A percentile compares a stretch with the other conserved stretches of the same genome.
Conservation (phyloP, 2,329 filamentous ascomycete genomes). For the Coniochaeta sp. region DNA sequence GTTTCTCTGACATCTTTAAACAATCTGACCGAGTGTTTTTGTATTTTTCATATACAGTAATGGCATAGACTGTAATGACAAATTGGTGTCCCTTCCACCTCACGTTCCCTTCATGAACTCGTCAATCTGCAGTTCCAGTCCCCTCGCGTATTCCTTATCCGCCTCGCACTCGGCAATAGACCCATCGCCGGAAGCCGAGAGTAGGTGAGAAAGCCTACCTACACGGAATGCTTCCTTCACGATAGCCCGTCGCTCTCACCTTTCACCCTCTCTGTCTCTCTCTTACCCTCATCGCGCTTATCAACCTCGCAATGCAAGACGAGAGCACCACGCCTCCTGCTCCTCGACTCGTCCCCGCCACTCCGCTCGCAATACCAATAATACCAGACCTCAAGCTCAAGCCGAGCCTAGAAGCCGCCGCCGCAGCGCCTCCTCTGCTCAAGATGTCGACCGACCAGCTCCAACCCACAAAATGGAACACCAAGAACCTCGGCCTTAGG, state of each 20-base stretch:
- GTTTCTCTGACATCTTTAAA: too few relatives aligned
- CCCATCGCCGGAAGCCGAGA: neutral
- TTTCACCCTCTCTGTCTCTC: too few relatives aligned
- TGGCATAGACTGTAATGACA: neutral
- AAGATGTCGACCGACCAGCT: neutral
- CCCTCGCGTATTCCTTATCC: neutral
- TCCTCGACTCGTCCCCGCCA: neutral
- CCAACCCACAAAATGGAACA: constrained; percentile 60
- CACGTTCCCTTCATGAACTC: neutral
- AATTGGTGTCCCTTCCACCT: too few relatives aligned
- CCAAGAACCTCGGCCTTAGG: constrained; percentile 60
- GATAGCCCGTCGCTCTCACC: too few relatives aligned
- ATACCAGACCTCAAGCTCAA: neutral
- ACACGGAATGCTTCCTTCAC: too few relatives aligned
- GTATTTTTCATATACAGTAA: too few relatives aligned
- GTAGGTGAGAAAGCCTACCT: neutral
- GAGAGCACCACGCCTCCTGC: too few relatives aligned
- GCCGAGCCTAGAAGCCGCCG: neutral
- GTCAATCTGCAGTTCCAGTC: neutral
- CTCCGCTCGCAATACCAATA: neutral
- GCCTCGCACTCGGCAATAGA: neutral
- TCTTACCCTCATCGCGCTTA: too few relatives aligned
- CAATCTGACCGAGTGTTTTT: too few relatives aligned
- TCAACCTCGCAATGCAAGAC: neutral
- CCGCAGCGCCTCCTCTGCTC: neutral